Conservation (phyloP, 176 grass and related monocot genomes). For the Oryza glumipatula region DNA sequence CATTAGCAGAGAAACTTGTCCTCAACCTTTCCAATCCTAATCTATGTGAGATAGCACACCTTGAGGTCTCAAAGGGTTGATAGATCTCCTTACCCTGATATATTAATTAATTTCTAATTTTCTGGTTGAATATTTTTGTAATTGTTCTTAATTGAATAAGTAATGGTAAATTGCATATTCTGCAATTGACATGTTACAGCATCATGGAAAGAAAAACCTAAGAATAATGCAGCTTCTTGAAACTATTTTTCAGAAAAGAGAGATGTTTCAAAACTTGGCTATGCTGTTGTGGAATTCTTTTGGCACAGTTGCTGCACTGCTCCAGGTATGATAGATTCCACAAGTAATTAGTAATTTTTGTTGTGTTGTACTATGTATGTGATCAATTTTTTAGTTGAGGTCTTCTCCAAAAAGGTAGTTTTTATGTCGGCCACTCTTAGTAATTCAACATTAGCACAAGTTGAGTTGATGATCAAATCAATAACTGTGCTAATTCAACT, state of each 20-base stretch:
- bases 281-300: conserved; percentile 72
- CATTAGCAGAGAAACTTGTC: conserved; percentile 57
- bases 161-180: background rate
- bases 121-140: background rate
- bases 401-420: too few relatives aligned
- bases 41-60: conserved; percentile 69
- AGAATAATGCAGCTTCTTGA: conserved; percentile 34
- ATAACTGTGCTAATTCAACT: conserved; percentile 6
- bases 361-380: background rate
- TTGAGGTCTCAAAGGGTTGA: conserved; percentile 65
- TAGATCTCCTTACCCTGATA: background rate
- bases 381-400: background rate
- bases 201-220: background rate
- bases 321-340: conserved; percentile 54
- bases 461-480: background rate
- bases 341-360: background rate
- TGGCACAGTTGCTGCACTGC: conserved; percentile 61
- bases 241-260: conserved; percentile 45
- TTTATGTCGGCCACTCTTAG: background rate
- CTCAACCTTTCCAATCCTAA: conserved; percentile 52
- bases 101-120: conserved; percentile 6
- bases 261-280: conserved; percentile 74
- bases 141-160: background rate
- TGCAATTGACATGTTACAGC: background rate
- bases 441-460: background rate